Conservation (phyloP, 192 early-diverging fungal genomes). For the Thoreauomyces humboldtii region DNA sequence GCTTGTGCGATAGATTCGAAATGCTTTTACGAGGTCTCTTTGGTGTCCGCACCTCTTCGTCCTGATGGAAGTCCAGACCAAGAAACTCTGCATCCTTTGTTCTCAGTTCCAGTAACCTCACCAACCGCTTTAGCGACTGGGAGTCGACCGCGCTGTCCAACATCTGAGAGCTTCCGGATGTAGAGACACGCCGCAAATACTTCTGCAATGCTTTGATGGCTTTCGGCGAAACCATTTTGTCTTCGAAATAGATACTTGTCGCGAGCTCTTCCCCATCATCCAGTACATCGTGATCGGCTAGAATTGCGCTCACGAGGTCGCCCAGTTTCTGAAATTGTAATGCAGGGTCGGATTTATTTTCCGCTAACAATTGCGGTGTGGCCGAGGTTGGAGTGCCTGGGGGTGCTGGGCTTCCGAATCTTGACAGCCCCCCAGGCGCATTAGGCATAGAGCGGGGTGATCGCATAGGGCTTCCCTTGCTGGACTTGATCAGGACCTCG, state of each 20-base stretch:
- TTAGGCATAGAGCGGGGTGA: no score
- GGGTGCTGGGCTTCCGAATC: no score
- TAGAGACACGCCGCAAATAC: neutral
- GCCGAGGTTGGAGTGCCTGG: neutral
- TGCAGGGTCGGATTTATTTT: neutral
- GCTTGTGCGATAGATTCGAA: neutral
- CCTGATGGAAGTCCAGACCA: neutral
- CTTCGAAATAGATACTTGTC: constrained; percentile 8
- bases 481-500: neutral
- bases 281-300: neutral
- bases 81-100: constrained; percentile 21
- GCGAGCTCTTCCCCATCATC: neutral
- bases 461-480: neutral
- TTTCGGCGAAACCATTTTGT: neutral
- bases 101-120: constrained; percentile 10
- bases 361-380: neutral
- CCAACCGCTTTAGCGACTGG: constrained; percentile 10
- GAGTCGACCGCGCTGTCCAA: neutral
- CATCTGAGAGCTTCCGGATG: neutral
- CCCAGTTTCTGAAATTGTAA: neutral
- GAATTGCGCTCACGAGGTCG: neutral
- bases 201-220: constrained; percentile 2
- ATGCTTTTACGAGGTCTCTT: constrained; percentile 7
- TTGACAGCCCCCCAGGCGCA: no score
- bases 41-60: neutral